Evolutionary conservation across 306 rosid genomes (phyloP).

Genomic region (Chamaecrista fasciculata): DNA sequence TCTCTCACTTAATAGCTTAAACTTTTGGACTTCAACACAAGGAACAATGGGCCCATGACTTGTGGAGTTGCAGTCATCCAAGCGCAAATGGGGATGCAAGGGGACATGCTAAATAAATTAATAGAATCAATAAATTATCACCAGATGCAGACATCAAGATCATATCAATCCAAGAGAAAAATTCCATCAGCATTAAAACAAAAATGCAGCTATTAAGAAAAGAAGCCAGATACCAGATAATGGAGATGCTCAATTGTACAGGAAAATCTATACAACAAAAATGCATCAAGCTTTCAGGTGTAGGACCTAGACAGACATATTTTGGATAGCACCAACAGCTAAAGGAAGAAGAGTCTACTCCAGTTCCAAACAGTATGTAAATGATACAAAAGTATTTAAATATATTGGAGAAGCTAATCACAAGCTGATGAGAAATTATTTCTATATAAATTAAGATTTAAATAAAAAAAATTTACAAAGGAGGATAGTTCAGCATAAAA

Average conservation of each 20-base stretch:
- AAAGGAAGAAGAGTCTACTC: neutral
- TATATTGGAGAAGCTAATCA: slow-evolving; percentile 5
- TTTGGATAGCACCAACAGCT: neutral
- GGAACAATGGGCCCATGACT: neutral
- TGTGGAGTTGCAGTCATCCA: neutral
- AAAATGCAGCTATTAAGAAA: neutral
- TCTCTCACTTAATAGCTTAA: neutral
- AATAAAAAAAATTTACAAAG: neutral
- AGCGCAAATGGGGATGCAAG: neutral
- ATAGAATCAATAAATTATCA: neutral
- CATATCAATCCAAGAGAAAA: neutral
- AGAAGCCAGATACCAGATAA: neutral
- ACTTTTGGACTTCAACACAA: neutral
- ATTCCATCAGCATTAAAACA: neutral
- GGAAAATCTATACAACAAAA: neutral
- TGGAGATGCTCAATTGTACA: neutral
- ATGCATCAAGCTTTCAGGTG: neutral
- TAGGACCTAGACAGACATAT: neutral
- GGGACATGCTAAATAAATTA: neutral
- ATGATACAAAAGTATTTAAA: neutral
- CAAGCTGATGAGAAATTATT: neutral
- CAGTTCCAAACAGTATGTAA: neutral
- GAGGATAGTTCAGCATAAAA: neutral
- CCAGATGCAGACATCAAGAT: neutral
- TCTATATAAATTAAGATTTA: neutral